A percentile compares a stretch with the other conserved stretches of the same genome.
phyloP scores from a whole-genome alignment of 2,329 filamentous ascomycete genomes.

The Rugonectria rugulosa region DNA sequence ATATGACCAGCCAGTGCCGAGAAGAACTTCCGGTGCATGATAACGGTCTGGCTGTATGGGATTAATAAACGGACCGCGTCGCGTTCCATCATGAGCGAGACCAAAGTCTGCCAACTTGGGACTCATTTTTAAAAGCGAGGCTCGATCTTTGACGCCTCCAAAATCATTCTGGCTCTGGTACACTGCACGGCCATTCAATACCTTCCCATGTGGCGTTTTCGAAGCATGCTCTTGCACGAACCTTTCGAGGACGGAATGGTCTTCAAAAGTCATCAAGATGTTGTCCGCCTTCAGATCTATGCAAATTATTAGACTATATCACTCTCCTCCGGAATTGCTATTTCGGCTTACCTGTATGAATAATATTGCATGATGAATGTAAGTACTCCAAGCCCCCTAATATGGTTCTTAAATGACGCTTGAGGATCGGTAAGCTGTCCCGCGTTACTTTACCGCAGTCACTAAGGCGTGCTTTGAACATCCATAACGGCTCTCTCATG shows the following conservation, averaged over 20 bases:
- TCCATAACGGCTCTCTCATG: slow-evolving; percentile 49
- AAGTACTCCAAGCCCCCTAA: slow-evolving; percentile 52
- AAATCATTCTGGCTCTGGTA: slow-evolving; percentile 31
- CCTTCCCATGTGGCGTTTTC: slow-evolving; percentile 22
- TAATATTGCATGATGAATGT: slow-evolving; percentile 51
- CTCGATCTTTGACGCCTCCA: slow-evolving; percentile 15
- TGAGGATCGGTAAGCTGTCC: slow-evolving; percentile 41
- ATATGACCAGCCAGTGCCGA: slow-evolving; percentile 25
- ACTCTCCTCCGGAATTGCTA: not conserved
- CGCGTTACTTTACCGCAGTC: slow-evolving; percentile 31
- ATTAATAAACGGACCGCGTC: slow-evolving; percentile 15
- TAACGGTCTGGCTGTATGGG: slow-evolving; percentile 28
- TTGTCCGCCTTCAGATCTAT: slow-evolving; percentile 36
- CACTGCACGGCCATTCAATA: slow-evolving; percentile 15
- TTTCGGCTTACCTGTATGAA: slow-evolving; percentile 50
- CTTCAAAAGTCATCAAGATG: slow-evolving; percentile 34
- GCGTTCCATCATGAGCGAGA: slow-evolving; percentile 21
- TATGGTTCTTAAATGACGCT: slow-evolving; percentile 41
- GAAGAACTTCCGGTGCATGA: slow-evolving; percentile 28
- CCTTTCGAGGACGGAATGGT: slow-evolving; percentile 26
- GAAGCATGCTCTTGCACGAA: slow-evolving; percentile 26
- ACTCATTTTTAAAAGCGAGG: slow-evolving; percentile 14
- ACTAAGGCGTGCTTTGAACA: slow-evolving; percentile 47
- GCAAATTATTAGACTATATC: slow-evolving; percentile 3
- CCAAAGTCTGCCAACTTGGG: slow-evolving; percentile 31